A percentile compares a stretch with the other conserved stretches of the same genome.
Conservation (phyloP, 257 asterid species). For the Parsonsia alboflavescens region DNA sequence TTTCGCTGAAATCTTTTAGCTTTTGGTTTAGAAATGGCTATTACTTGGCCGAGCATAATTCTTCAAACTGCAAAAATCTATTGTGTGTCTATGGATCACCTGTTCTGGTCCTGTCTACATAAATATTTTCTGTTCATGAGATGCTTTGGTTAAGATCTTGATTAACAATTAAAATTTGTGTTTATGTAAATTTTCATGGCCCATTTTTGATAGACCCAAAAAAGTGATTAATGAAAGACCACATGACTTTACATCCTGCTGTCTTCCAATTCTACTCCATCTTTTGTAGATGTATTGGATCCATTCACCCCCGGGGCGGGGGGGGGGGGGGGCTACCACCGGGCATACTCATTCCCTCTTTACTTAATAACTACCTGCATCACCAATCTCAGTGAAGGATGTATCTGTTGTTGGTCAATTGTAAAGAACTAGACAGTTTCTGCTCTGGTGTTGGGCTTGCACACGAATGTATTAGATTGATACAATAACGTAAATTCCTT, state of each 20-base stretch:
- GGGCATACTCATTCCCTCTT: background rate
- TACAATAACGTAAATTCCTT: background rate
- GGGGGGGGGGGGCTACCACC: too few species aligned
- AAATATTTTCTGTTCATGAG: background rate
- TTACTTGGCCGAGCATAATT: background rate
- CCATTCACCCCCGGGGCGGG: too few species aligned
- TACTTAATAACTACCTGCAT: background rate
- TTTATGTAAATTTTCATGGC: background rate
- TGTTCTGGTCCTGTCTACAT: background rate
- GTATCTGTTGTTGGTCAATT: background rate
- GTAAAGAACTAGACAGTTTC: background rate
- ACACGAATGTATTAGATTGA: background rate
- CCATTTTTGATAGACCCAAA: background rate
- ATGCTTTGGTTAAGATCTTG: background rate
- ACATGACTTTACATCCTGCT: too few species aligned
- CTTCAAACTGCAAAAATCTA: background rate
- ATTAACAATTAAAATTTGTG: background rate
- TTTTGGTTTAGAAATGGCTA: background rate
- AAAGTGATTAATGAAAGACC: background rate
- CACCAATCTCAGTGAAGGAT: background rate
- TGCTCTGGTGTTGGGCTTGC: background rate
- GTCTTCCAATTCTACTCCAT: too few species aligned
- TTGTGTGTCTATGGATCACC: background rate
- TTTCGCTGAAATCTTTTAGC: too few species aligned
- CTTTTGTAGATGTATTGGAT: too few species aligned